These are phyloP conservation scores for Aspergillus hancockii DNA, from an alignment of 495 filamentous ascomycete genomes.

Conservation along the genomic window DNA sequence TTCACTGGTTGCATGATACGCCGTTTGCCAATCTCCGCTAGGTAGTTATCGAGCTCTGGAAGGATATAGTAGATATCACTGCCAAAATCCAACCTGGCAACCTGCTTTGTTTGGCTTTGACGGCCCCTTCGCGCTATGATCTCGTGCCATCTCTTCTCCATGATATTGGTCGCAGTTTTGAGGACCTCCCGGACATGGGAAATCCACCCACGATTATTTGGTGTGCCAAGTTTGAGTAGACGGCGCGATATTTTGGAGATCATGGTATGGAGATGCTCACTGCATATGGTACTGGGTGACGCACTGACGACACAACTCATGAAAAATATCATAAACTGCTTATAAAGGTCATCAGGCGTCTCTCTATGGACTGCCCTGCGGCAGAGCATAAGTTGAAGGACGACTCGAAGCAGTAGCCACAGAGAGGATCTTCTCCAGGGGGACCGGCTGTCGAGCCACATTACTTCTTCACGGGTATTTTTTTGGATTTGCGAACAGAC, in stretches of 20 bases:
- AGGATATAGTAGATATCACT: too few species aligned
- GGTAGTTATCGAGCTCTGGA: too few species aligned
- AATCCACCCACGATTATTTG: too few species aligned
- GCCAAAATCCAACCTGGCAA: too few species aligned
- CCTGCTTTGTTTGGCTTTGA: too few species aligned
- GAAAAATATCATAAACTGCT: slow-evolving; percentile 57
- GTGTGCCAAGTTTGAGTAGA: slow-evolving; percentile 52
- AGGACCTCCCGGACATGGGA: too few species aligned
- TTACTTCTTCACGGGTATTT: slow-evolving; percentile 61
- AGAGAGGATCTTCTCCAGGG: slow-evolving; percentile 60
- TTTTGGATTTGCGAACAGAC: slow-evolving; percentile 55
- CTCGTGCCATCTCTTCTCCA: too few species aligned
- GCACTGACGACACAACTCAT: slow-evolving; percentile 40
- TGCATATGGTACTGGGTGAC: slow-evolving; percentile 15
- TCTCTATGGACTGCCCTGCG: neutral
- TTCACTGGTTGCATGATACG: too few species aligned
- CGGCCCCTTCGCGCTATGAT: too few species aligned
- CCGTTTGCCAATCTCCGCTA: too few species aligned
- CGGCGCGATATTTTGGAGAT: slow-evolving; percentile 51
- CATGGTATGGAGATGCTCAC: slow-evolving; percentile 48
- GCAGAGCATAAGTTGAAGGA: slow-evolving; percentile 40
- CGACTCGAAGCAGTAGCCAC: slow-evolving; percentile 62
- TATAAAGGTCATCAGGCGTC: slow-evolving; percentile 42
- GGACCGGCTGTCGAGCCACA: slow-evolving; percentile 39
- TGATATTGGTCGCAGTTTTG: too few species aligned